Conservation (phyloP, 1,139 yeast species). For the Hemisphaericaspora subhashii region DNA sequence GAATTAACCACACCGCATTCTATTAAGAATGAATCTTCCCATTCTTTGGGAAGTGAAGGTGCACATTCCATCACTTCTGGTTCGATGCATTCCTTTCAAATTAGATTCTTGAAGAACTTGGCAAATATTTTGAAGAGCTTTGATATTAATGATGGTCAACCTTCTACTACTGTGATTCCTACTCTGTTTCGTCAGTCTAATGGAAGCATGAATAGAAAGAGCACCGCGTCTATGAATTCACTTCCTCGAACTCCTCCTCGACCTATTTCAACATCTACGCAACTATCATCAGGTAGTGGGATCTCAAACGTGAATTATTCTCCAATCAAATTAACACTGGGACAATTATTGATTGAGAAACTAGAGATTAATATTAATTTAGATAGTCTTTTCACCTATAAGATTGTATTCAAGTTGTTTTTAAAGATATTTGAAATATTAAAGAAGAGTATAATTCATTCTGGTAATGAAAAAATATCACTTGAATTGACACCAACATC, state of each 20-base stretch:
- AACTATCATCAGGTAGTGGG: conserved; percentile 4
- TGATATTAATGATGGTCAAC: conserved; percentile 33
- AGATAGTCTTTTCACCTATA: conserved; percentile 42
- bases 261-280: conserved; percentile 4
- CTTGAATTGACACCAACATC: not conserved
- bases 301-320: conserved; percentile 19
- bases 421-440: conserved; percentile 29
- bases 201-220: conserved; percentile 4
- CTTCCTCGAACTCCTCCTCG: conserved; percentile 12
- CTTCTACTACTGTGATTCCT: not conserved
- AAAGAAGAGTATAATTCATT: conserved; percentile 17
- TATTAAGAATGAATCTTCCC: not conserved
- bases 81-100: conserved; percentile 25
- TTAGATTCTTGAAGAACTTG: conserved; percentile 38
- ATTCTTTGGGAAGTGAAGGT: not conserved
- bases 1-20: not conserved
- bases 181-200: conserved; percentile 4
- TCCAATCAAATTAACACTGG: conserved; percentile 43
- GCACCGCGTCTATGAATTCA: conserved; percentile 11
- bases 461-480: conserved; percentile 6
- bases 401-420: conserved; percentile 34
- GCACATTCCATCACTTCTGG: not conserved
- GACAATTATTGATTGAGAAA: conserved; percentile 46
- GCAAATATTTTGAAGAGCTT: conserved; percentile 39
- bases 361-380: conserved; percentile 45